phyloP scores from a whole-genome alignment of 306 rosid genomes.

The Heteromeles arbutifolia region DNA sequence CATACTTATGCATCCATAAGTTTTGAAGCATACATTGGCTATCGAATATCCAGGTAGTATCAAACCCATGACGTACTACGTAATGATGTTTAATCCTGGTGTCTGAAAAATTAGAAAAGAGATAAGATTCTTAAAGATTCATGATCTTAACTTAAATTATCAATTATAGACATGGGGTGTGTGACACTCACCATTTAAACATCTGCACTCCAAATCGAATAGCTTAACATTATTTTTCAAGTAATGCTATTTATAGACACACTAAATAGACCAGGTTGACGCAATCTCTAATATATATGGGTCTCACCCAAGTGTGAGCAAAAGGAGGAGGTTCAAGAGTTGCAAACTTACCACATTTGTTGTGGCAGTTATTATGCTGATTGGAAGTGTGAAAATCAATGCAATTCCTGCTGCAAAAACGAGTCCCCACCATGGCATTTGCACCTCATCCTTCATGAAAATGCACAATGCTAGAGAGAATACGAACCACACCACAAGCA shows the following conservation, averaged over 20 bases:
- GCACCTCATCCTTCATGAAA: slow-evolving; percentile 41
- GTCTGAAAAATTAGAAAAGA: slow-evolving; percentile 12
- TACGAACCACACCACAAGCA: slow-evolving; percentile 28
- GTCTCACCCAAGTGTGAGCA: background rate
- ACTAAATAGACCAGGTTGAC: no score
- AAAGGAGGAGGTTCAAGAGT: background rate
- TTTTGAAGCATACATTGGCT: slow-evolving; percentile 71
- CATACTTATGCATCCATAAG: slow-evolving; percentile 66
- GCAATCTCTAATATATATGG: no score
- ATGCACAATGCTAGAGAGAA: slow-evolving; percentile 36
- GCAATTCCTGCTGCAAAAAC: slow-evolving; percentile 44
- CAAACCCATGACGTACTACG: slow-evolving; percentile 59
- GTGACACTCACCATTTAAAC: background rate
- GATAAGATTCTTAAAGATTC: background rate
- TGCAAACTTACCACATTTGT: slow-evolving; percentile 37
- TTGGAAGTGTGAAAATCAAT: slow-evolving; percentile 41
- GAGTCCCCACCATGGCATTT: slow-evolving; percentile 79
- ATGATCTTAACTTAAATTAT: background rate
- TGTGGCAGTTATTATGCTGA: slow-evolving; percentile 59
- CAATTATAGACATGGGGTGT: background rate
- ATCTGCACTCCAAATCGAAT: background rate
- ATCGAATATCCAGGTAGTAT: slow-evolving; percentile 61
- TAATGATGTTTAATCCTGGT: slow-evolving; percentile 61
- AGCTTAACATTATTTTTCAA: background rate
- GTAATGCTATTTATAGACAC: no score